Evolutionary conservation across 306 rosid species (phyloP), one percentile per base, ranked within the genome.

Genomic region (Hylodesmum podocarpum): DNA sequence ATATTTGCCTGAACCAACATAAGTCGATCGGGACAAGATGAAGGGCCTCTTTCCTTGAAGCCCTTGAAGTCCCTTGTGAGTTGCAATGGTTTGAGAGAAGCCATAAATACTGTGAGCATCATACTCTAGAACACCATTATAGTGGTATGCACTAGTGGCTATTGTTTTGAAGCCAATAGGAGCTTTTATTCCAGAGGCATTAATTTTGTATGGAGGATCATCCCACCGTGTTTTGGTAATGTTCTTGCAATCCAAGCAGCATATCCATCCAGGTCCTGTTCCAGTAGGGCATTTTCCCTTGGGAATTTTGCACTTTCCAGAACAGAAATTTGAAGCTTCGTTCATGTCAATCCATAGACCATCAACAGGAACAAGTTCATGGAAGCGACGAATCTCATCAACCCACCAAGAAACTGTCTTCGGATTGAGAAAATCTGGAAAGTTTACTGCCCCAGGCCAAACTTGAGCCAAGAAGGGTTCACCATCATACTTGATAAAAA

Each of bases 261-360:
- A 95, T 21, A 73, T 29, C 97, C 97, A 95, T 16, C 96, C 96
- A 2, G 99, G 97, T 73, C 91, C 96, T 0, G 85, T 81, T 24
- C 93, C 97, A 3, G 57, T 75, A 0, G 97, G 97, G 68, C 99
- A 95, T 62, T 74, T 87, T 3, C 91, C 89, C 73, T 85, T 46
- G 0, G 99, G 99, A 75, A 95, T 84, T 63, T 15, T 83, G 88
- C 97, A 95, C 84, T 88, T 89, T 21, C 99, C 99, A 8, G 92
- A 81, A 69, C 99, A 95, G 87, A 95, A 92, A 78, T 92, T 95
- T 0, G 97, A 95, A 57, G 68, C 86, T 82, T 92, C 99, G 2
- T 95, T 95, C 99, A 95, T 95, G 93, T 95, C 99, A 66, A 95
- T 90, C 99, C 99, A 95, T 9, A 95, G 85, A 55, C 98, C 98